Conservation (phyloP, 1,139 yeast species). For the Pichia sp. region DNA sequence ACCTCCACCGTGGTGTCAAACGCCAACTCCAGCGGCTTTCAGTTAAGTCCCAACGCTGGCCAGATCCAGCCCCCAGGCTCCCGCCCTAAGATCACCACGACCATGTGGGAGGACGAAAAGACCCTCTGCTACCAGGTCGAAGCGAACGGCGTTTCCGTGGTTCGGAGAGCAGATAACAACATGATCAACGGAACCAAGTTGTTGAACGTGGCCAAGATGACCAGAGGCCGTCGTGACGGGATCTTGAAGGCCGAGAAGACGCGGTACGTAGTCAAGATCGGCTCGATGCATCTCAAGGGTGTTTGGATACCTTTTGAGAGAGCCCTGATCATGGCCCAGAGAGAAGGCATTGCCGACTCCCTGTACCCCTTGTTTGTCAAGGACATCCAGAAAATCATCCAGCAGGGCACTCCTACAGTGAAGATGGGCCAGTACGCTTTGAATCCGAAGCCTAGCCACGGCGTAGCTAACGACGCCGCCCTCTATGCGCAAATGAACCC, state of each 20-base stretch:
- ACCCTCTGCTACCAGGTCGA: constrained; percentile 94
- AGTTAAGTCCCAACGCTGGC: constrained; percentile 44
- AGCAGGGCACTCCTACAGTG: constrained; percentile 34
- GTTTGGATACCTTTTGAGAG: constrained; percentile 98
- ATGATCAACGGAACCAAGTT: constrained; percentile 95
- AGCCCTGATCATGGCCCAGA: constrained; percentile 85
- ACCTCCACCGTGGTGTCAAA: constrained; percentile 11
- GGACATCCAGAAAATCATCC: constrained; percentile 56
- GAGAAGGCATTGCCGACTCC: constrained; percentile 81
- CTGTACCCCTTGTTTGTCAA: constrained; percentile 85
- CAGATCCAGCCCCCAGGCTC: constrained; percentile 58
- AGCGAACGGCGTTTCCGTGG: constrained; percentile 86
- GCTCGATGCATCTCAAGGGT: constrained; percentile 95
- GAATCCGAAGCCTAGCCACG: constrained; percentile 16
- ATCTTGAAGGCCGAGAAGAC: constrained; percentile 83
- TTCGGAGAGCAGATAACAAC: constrained; percentile 86
- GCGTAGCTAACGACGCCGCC: not conserved
- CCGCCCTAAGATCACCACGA: constrained; percentile 85
- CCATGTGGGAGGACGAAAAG: constrained; percentile 97
- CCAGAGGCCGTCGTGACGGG: constrained; percentile 95
- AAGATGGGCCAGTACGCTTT: constrained; percentile 30
- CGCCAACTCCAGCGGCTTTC: constrained; percentile 24
- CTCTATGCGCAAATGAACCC: not conserved
- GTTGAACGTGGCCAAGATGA: constrained; percentile 89
- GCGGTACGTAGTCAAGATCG: constrained; percentile 90